Conservation (phyloP, 805 yeast species). For the Isabelozyma heimii region DNA sequence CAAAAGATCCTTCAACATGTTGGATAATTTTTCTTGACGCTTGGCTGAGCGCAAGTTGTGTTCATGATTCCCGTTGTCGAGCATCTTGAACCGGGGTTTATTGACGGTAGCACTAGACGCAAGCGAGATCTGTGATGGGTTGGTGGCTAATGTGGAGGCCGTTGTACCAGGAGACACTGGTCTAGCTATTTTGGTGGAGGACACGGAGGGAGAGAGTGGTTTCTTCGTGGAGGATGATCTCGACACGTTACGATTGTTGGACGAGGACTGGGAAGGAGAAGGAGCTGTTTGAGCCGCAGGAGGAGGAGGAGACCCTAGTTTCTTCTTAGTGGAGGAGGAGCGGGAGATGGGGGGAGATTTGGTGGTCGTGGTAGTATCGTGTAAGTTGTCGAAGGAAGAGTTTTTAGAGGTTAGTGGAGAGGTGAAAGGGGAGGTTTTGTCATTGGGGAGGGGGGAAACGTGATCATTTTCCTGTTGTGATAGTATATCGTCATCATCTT, state of each 20-base stretch:
- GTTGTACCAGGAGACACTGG: slow-evolving; percentile 1
- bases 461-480: slow-evolving; percentile 8
- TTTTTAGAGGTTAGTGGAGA: not conserved
- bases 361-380: not conserved
- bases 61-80: slow-evolving; percentile 73
- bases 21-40: slow-evolving; percentile 72
- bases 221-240: slow-evolving; percentile 7
- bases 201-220: not conserved
- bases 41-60: slow-evolving; percentile 76
- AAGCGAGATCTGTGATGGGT: not conserved
- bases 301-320: slow-evolving; percentile 1
- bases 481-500: slow-evolving; percentile 3
- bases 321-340: slow-evolving; percentile 12
- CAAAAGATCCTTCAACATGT: slow-evolving; percentile 73
- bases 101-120: slow-evolving; percentile 4
- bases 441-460: slow-evolving; percentile 9
- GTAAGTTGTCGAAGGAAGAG: slow-evolving; percentile 14
- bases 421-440: not conserved
- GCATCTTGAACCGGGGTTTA: slow-evolving; percentile 50
- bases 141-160: not conserved
- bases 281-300: not conserved
- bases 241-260: slow-evolving; percentile 2
- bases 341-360: slow-evolving; percentile 11
- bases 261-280: not conserved
- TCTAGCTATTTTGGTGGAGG: slow-evolving; percentile 5